Conservation (phyloP, 345 rosid genomes). For the Stellera chamaejasme region DNA sequence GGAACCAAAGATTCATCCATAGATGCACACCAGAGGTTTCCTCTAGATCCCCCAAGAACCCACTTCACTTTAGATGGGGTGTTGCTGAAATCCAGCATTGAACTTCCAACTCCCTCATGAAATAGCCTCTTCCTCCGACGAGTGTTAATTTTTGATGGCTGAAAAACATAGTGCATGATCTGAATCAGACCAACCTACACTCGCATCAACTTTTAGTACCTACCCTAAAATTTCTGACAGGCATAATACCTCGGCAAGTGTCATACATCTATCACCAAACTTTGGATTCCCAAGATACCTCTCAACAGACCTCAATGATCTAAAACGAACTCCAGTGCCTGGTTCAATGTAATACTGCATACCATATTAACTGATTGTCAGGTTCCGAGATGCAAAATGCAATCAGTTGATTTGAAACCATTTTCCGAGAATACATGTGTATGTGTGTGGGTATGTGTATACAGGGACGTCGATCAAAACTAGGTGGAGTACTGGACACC, state of each 20-base stretch:
- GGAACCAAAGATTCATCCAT: constrained; percentile 33
- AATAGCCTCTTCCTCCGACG: constrained; percentile 3
- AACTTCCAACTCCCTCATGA: constrained; percentile 10
- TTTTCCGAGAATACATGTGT: too few species aligned
- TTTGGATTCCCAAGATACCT: constrained; percentile 16
- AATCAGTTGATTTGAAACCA: background rate
- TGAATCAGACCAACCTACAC: background rate
- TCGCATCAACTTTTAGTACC: background rate
- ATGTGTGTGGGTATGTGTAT: too few species aligned
- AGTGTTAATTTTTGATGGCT: constrained; percentile 12
- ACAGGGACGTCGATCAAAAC: background rate
- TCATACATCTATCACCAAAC: constrained; percentile 3
- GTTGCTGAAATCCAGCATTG: constrained; percentile 10
- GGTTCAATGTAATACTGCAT: constrained; percentile 36
- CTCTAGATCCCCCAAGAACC: constrained; percentile 43
- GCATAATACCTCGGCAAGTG: background rate
- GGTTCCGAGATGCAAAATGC: background rate
- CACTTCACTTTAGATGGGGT: constrained; percentile 44
- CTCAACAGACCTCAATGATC: constrained; percentile 22
- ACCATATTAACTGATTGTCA: background rate
- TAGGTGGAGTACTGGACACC: background rate
- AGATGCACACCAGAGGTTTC: constrained; percentile 29
- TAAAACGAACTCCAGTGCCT: constrained; percentile 24
- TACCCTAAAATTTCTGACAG: constrained; percentile 1
- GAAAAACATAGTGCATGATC: constrained; percentile 5